Conservation (phyloP, 345 rosid species). For the Salix brachista region DNA sequence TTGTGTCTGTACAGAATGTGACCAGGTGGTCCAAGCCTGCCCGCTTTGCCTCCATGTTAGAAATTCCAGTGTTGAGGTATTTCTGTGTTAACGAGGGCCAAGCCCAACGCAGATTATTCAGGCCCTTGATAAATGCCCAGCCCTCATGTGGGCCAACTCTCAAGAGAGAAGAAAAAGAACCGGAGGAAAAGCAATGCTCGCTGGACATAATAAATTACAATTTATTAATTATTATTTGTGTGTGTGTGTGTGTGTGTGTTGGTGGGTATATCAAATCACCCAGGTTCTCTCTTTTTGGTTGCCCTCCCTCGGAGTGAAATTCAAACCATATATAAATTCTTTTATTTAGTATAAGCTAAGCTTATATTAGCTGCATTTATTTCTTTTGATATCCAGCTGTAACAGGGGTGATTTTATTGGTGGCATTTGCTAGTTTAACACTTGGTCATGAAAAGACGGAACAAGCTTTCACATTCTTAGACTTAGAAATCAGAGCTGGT, state of each 20-base stretch:
- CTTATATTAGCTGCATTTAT: background rate
- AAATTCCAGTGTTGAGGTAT: slow-evolving; percentile 75
- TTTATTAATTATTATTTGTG: background rate
- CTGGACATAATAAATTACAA: background rate
- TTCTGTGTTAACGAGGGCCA: slow-evolving; percentile 22
- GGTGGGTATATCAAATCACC: background rate
- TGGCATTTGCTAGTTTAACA: background rate
- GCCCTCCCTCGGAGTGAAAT: slow-evolving; percentile 7
- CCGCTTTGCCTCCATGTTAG: slow-evolving; percentile 65
- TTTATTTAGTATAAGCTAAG: slow-evolving; percentile 22
- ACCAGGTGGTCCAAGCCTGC: slow-evolving; percentile 56
- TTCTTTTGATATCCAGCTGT: background rate
- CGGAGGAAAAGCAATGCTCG: slow-evolving; percentile 1
- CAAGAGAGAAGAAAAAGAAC: background rate
- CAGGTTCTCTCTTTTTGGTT: background rate
- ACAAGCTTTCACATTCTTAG: too few relatives aligned
- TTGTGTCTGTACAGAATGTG: slow-evolving; percentile 65
- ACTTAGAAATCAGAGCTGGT: too few relatives aligned
- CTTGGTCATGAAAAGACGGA: too few relatives aligned
- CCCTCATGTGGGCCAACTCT: background rate
- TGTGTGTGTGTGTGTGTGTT: background rate
- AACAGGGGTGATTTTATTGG: background rate
- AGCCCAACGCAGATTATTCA: background rate
- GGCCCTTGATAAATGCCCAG: slow-evolving; percentile 7
- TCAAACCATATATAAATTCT: slow-evolving; percentile 45